phyloP scores from a whole-genome alignment of 768 basidiomycete species.

The Phylloporus sp. region DNA sequence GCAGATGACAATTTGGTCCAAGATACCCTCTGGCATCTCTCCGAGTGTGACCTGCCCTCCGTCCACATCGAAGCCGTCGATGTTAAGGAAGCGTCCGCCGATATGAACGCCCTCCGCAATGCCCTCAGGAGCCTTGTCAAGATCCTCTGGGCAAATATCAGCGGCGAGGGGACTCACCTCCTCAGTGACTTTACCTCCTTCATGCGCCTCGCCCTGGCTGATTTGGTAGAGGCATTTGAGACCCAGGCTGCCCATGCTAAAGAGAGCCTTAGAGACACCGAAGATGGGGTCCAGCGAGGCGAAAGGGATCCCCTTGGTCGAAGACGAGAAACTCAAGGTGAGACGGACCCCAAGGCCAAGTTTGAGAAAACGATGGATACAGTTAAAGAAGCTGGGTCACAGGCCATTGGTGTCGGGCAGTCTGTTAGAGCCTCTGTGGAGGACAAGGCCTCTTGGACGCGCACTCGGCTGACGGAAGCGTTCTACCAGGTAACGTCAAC shows the following conservation, averaged over 20 bases:
- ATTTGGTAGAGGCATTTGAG: slow-evolving; percentile 60
- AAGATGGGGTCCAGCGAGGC: slow-evolving; percentile 57
- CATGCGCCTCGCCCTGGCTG: slow-evolving; percentile 58
- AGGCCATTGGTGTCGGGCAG: slow-evolving; percentile 53
- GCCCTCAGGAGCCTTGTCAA: slow-evolving; percentile 50
- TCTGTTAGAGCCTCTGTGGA: slow-evolving; percentile 38
- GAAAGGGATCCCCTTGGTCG: slow-evolving; percentile 56
- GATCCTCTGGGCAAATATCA: slow-evolving; percentile 50
- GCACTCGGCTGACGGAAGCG: slow-evolving; percentile 44
- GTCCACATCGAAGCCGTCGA: slow-evolving; percentile 37
- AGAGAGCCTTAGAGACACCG: slow-evolving; percentile 49
- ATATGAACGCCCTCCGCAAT: slow-evolving; percentile 46
- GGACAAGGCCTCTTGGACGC: slow-evolving; percentile 43
- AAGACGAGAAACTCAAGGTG: slow-evolving; percentile 40
- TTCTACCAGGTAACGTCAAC: slow-evolving; percentile 45
- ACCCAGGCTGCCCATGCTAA: slow-evolving; percentile 49
- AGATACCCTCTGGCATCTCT: slow-evolving; percentile 61
- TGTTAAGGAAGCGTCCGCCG: slow-evolving; percentile 44
- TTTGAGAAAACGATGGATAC: slow-evolving; percentile 71
- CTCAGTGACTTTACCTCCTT: slow-evolving; percentile 65
- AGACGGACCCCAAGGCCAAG: slow-evolving; percentile 46
- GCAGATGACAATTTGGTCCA: slow-evolving; percentile 65
- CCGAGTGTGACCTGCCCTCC: slow-evolving; percentile 46
- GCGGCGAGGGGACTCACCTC: slow-evolving; percentile 50
- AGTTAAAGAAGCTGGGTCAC: slow-evolving; percentile 53